A percentile compares a stretch with the other conserved stretches of the same genome.
phyloP scores from a whole-genome alignment of 1,284 basidiomycete species.

The Moesziomyces parantarcticus region DNA sequence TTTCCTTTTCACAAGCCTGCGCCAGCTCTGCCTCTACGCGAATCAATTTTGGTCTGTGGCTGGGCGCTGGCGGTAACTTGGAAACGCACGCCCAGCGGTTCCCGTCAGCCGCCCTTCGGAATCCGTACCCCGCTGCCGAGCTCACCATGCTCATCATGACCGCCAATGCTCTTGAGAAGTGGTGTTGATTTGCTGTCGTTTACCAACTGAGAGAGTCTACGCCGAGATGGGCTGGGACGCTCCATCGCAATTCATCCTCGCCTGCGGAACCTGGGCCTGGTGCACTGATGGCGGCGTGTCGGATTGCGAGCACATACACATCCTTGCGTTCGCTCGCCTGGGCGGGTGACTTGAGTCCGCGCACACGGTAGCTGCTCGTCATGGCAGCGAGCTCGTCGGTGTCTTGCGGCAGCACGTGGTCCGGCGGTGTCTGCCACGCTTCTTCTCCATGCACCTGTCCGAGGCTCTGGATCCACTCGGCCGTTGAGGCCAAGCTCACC shows the following conservation, averaged over 20 bases:
- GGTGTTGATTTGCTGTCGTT: neutral
- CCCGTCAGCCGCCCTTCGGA: too few relatives aligned
- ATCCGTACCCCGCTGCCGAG: too few relatives aligned
- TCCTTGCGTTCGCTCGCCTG: neutral
- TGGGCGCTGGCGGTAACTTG: too few relatives aligned
- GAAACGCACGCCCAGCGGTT: too few relatives aligned
- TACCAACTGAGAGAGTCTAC: conserved; percentile 22
- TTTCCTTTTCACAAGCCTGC: too few relatives aligned
- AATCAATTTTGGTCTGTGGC: too few relatives aligned
- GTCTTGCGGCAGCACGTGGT: conserved; percentile 5
- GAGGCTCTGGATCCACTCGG: conserved; percentile 30
- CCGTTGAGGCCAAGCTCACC: conserved; percentile 26
- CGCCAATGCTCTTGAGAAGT: too few relatives aligned
- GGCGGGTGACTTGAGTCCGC: conserved; percentile 2
- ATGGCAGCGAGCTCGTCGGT: conserved; percentile 1
- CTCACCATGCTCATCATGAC: too few relatives aligned
- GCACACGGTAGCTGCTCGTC: conserved; percentile 13
- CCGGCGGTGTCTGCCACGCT: conserved; percentile 20
- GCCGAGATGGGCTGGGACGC: conserved; percentile 23
- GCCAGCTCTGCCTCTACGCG: too few relatives aligned
- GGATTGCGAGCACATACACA: conserved; percentile 18
- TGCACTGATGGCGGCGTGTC: conserved; percentile 8
- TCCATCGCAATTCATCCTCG: conserved; percentile 8
- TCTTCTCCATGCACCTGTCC: conserved; percentile 20
- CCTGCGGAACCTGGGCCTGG: neutral